Evolutionary conservation across 1,284 basidiomycete species (phyloP).

Genomic region (Anthracocystis panici-leucophaei): DNA sequence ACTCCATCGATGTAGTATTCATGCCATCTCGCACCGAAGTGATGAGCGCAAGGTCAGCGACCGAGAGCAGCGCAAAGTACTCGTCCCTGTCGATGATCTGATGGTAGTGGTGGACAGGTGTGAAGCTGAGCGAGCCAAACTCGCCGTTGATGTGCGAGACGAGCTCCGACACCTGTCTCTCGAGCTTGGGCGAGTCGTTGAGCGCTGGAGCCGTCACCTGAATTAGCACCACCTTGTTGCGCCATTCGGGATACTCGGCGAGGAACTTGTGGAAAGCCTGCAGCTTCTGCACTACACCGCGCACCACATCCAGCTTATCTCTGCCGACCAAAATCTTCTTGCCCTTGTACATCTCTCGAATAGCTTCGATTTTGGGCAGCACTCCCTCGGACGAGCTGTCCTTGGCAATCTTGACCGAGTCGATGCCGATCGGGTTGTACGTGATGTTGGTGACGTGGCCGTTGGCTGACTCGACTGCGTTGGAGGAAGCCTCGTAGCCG

Average conservation of each 20-base stretch:
- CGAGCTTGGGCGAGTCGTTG: slow-evolving; percentile 91
- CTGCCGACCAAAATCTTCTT: slow-evolving; percentile 99
- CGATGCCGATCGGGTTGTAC: slow-evolving; percentile 97
- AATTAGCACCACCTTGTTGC: slow-evolving; percentile 81
- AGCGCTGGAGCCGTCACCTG: slow-evolving; percentile 94
- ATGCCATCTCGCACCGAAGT: slow-evolving; percentile 96
- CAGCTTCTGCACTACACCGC: slow-evolving; percentile 96
- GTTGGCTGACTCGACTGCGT: slow-evolving; percentile 85
- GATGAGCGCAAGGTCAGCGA: slow-evolving; percentile 94
- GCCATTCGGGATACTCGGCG: slow-evolving; percentile 93
- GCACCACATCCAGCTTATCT: slow-evolving; percentile 98
- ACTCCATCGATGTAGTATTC: slow-evolving; percentile 98
- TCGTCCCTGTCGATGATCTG: slow-evolving; percentile 94
- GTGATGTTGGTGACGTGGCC: slow-evolving; percentile 86
- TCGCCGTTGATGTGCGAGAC: slow-evolving; percentile 97
- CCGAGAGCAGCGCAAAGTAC: slow-evolving; percentile 95
- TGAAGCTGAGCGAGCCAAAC: slow-evolving; percentile 93
- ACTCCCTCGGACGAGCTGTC: slow-evolving; percentile 87
- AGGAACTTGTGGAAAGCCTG: slow-evolving; percentile 96
- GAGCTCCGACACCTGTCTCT: slow-evolving; percentile 91
- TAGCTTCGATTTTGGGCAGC: slow-evolving; percentile 86
- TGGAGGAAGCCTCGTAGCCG: slow-evolving; percentile 86
- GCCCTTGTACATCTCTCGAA: slow-evolving; percentile 87
- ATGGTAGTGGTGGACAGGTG: slow-evolving; percentile 99
- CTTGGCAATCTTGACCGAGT: slow-evolving; percentile 86